A percentile compares a stretch with the other conserved stretches of the same genome.
phyloP scores from a whole-genome alignment of 345 rosid species.

The Xanthoceras sorbifolium region DNA sequence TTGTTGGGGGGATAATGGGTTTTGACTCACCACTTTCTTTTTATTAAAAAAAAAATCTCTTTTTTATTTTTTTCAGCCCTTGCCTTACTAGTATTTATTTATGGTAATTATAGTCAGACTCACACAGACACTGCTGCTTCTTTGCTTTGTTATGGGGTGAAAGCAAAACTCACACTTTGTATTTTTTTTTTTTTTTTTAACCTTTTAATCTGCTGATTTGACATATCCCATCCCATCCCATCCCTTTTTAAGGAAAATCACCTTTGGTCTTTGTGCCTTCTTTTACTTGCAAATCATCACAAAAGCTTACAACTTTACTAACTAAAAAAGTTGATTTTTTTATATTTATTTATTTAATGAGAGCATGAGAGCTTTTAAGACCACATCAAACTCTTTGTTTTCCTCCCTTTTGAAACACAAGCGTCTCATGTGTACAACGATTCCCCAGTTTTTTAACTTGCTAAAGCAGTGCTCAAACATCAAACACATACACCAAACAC shows the following conservation, averaged over 20 bases:
- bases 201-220: too few species aligned
- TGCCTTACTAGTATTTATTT: too few species aligned
- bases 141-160: too few species aligned
- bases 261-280: constrained; percentile 3
- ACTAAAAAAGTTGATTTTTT: too few species aligned
- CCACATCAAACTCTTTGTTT: not conserved
- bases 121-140: too few species aligned
- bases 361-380: not conserved
- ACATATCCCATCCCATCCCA: too few species aligned
- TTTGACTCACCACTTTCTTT: not conserved
- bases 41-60: too few species aligned
- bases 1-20: constrained; percentile 9
- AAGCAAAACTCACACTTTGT: too few species aligned
- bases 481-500: constrained; percentile 48
- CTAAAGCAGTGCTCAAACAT: constrained; percentile 40
- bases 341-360: too few species aligned
- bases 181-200: too few species aligned
- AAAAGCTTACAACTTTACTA: not conserved
- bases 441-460: constrained; percentile 8
- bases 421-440: not conserved
- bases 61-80: not conserved
- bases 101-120: too few species aligned
- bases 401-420: not conserved
- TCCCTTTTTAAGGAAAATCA: not conserved
- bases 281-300: not conserved